A percentile compares a stretch with the other conserved stretches of the same genome.
These are phyloP conservation scores for Alopecurus myosuroides DNA, from an alignment of 176 grass and related monocot genomes.

Conservation along the genomic window DNA sequence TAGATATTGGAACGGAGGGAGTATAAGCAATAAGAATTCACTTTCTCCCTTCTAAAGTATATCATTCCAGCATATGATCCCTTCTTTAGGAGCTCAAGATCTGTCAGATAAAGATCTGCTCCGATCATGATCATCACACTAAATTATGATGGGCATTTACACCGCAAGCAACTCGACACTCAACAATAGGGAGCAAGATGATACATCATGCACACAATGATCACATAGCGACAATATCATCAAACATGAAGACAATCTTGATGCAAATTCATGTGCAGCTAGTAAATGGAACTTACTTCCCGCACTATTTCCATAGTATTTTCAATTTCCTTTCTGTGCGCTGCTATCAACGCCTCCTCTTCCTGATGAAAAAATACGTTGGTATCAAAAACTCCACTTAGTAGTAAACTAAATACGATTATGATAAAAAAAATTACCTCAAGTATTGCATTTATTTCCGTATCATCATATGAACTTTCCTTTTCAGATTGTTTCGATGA, in stretches of 20 bases:
- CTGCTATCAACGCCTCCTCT: constrained; percentile 94
- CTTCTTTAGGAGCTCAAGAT: background rate
- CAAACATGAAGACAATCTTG: background rate
- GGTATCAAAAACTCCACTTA: background rate
- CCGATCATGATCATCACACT: background rate
- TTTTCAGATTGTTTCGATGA: constrained; percentile 67
- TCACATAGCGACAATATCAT: background rate
- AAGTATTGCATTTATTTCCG: constrained; percentile 88
- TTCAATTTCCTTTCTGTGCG: constrained; percentile 97
- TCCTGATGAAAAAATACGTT: constrained; percentile 54
- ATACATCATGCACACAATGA: background rate
- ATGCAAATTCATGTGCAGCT: background rate
- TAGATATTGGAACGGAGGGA: too few relatives aligned
- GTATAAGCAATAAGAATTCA: background rate
- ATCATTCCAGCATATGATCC: background rate
- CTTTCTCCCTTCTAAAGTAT: background rate
- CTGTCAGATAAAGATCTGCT: background rate
- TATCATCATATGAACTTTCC: constrained; percentile 75
- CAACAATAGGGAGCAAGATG: background rate
- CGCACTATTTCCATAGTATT: constrained; percentile 99
- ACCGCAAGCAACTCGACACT: background rate
- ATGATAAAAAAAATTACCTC: constrained; percentile 48
- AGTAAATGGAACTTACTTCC: constrained; percentile 52
- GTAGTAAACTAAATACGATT: background rate
- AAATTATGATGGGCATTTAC: constrained; percentile 1